Evolutionary conservation across 2,329 filamentous ascomycete genomes (phyloP), one percentile per base, ranked within the genome.

Genomic region (Capronia americana): DNA sequence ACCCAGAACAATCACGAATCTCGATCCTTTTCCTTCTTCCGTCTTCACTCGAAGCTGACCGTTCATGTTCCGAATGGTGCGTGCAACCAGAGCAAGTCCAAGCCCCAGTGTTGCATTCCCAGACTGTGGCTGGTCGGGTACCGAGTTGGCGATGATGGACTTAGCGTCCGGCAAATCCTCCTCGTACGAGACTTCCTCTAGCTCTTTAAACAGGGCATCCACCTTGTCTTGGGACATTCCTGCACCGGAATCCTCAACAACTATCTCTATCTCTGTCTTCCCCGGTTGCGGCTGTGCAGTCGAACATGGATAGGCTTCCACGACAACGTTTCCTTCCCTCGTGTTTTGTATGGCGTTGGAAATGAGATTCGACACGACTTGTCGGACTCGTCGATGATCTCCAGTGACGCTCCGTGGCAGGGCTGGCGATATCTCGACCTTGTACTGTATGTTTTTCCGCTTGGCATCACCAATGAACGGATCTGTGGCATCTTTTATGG

Each of bases 301-400:
- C 1, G 84, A 81, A 12, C 63, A 60, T 5, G 90, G 82, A 74
- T 88, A 91, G 23, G 89, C 82, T 66, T 95, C 91, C 0, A 96
- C 84, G 32, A 81, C 88, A 23, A 97, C 86, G 11, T 81, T 85
- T 0, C 93, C 93, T 32, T 81, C 73, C 0, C 79, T 80, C 0
- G 93, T 97, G 73, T 94, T 87, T 70, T 95, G 88, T 24, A 97
- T 87, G 0, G 93, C 93, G 73, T 97, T 97, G 10, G 92, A 91
- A 0, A 89, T 90, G 26, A 97, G 81, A 68, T 97, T 97, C 2
- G 90, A 88, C 23, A 97, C 87, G 0, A 89, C 91, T 74, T 96
- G 92, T 8, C 93, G 86, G n/a, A 96, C 85, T 55, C 90, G 87
- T 59, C 91, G 85, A 71, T 90, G 89, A 74, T 97, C 93, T 3